Conservation (phyloP, 1,284 basidiomycete genomes). For the Ustilago bromivora region DNA sequence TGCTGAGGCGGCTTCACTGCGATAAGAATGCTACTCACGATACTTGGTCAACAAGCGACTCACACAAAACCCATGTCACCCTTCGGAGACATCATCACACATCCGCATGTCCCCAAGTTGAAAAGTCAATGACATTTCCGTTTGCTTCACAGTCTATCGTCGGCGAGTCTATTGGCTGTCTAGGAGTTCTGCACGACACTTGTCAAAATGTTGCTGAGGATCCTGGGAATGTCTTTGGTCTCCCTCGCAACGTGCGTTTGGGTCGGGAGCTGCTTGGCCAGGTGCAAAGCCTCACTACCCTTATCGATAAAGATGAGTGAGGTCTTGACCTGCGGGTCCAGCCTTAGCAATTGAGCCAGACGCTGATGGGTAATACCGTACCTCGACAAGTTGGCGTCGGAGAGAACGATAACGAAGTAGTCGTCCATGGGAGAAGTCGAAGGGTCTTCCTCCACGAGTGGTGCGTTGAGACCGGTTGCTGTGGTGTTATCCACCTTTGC, state of each 20-base stretch:
- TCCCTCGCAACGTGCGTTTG: slow-evolving; percentile 62
- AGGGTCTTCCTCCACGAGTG: slow-evolving; percentile 33
- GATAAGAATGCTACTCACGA: neutral
- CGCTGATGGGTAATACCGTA: slow-evolving; percentile 67
- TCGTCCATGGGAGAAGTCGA: slow-evolving; percentile 64
- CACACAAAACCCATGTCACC: neutral
- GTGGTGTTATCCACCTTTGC: slow-evolving; percentile 16
- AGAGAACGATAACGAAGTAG: slow-evolving; percentile 70
- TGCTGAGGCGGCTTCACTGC: slow-evolving; percentile 2
- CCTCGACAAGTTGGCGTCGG: slow-evolving; percentile 69
- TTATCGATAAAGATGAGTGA: slow-evolving; percentile 67
- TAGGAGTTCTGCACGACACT: slow-evolving; percentile 55
- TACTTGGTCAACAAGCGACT: neutral
- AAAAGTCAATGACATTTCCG: neutral
- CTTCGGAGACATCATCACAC: neutral
- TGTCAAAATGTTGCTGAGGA: slow-evolving; percentile 62
- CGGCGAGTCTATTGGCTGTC: neutral
- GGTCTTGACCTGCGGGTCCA: slow-evolving; percentile 63
- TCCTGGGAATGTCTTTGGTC: slow-evolving; percentile 61
- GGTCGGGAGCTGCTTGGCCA: slow-evolving; percentile 58
- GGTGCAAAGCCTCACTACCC: slow-evolving; percentile 52
- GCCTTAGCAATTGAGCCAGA: slow-evolving; percentile 53
- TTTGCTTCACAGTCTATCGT: neutral
- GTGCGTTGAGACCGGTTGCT: slow-evolving; percentile 20
- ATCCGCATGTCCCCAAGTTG: neutral